Evolutionary conservation across 805 yeast genomes (phyloP).

Genomic region (Peterozyma toletana): DNA sequence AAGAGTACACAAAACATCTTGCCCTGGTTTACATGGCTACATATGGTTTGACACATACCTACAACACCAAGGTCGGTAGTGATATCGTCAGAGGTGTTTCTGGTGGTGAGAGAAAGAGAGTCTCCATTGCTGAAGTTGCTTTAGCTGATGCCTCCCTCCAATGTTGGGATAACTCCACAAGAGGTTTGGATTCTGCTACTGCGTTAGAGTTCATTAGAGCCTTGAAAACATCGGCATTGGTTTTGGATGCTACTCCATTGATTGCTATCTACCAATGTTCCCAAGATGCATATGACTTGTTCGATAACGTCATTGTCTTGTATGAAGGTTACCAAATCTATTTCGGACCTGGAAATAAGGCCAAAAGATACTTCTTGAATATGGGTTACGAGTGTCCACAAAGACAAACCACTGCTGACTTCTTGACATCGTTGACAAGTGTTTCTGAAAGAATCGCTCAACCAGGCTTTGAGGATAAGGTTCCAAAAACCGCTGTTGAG

Average conservation of each 20-base stretch:
- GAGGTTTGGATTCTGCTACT: slow-evolving; percentile 68
- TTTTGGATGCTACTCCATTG: slow-evolving; percentile 41
- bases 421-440: slow-evolving; percentile 31
- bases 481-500: slow-evolving; percentile 46
- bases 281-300: slow-evolving; percentile 36
- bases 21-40: slow-evolving; percentile 47
- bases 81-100: slow-evolving; percentile 59
- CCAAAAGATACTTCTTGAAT: slow-evolving; percentile 30
- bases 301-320: slow-evolving; percentile 32
- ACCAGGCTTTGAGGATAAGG: slow-evolving; percentile 36
- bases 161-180: slow-evolving; percentile 64
- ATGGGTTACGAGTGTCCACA: slow-evolving; percentile 40
- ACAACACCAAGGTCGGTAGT: slow-evolving; percentile 53
- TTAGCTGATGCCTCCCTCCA: slow-evolving; percentile 41
- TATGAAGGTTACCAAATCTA: slow-evolving; percentile 38
- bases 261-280: slow-evolving; percentile 43
- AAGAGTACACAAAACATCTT: slow-evolving; percentile 44
- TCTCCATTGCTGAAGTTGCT: slow-evolving; percentile 51
- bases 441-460: slow-evolving; percentile 40
- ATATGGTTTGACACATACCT: slow-evolving; percentile 27
- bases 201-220: slow-evolving; percentile 59
- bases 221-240: slow-evolving; percentile 45
- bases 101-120: slow-evolving; percentile 64
- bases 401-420: slow-evolving; percentile 42
- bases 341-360: slow-evolving; percentile 27